These are phyloP conservation scores for Citrullus colocynthis DNA, from an alignment of 306 rosid species.

Conservation along the genomic window DNA sequence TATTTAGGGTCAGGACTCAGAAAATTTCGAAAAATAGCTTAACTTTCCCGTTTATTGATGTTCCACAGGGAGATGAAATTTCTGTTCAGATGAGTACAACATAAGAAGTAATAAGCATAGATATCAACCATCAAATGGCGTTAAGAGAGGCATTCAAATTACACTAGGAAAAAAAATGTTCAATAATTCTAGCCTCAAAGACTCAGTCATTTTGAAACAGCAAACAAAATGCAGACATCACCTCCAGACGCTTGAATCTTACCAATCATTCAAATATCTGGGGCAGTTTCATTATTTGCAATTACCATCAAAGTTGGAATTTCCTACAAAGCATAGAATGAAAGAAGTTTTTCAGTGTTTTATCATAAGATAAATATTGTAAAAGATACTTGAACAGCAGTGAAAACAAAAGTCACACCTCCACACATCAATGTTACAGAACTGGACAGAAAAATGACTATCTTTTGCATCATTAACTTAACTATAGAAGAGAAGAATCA, in stretches of 20 bases:
- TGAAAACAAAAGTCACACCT: background rate
- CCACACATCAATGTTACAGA: background rate
- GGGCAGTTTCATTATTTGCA: conserved; percentile 4
- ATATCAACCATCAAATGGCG: conserved; percentile 4
- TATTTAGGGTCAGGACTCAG: background rate
- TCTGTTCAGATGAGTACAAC: background rate
- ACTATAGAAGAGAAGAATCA: background rate
- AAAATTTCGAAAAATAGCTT: background rate
- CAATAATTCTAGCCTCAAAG: background rate
- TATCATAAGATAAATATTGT: background rate
- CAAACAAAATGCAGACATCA: conserved; percentile 1
- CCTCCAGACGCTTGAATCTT: background rate
- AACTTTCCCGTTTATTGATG: conserved; percentile 3
- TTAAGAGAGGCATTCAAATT: background rate
- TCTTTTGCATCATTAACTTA: background rate
- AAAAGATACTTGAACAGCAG: background rate
- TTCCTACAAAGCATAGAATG: background rate
- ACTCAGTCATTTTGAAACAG: background rate
- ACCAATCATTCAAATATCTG: background rate
- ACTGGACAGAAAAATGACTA: background rate
- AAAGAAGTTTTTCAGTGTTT: background rate
- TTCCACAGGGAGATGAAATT: background rate
- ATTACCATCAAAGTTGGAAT: background rate
- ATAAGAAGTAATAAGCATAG: background rate
- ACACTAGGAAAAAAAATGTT: too few species aligned